These are phyloP conservation scores for Nannizzia gypsea DNA, from an alignment of 2,329 filamentous ascomycete genomes.

Conservation along the genomic window DNA sequence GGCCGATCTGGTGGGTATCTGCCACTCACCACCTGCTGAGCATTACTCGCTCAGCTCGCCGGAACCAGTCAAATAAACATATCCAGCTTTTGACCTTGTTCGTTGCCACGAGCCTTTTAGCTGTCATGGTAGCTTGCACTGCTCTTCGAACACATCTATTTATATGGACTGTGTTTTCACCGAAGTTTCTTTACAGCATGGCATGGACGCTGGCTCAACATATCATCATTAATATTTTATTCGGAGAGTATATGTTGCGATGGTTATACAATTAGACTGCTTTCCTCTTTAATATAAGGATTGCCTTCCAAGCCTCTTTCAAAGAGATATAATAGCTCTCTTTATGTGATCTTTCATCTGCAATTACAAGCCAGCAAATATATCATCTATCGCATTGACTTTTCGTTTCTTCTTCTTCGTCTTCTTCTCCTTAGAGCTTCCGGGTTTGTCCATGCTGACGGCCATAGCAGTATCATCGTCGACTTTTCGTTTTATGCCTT, in stretches of 20 bases:
- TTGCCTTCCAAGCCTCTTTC: background rate
- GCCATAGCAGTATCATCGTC: constrained; percentile 4
- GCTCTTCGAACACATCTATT: constrained; percentile 78
- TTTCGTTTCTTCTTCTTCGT: constrained; percentile 42
- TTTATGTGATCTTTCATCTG: no score
- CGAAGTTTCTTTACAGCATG: constrained; percentile 87
- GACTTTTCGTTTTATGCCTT: background rate
- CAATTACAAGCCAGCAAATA: constrained; percentile 40
- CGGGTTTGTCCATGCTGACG: background rate
- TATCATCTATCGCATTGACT: constrained; percentile 57
- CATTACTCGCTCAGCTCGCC: constrained; percentile 10
- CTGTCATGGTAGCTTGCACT: constrained; percentile 82
- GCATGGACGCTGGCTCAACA: constrained; percentile 81
- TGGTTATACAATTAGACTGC: constrained; percentile 12
- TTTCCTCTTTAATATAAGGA: background rate
- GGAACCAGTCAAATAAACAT: constrained; percentile 7
- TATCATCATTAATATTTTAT: constrained; percentile 55
- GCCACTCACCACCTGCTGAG: constrained; percentile 37
- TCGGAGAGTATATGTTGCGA: constrained; percentile 50
- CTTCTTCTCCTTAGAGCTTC: background rate
- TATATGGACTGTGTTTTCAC: constrained; percentile 97
- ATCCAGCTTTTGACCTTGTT: constrained; percentile 59
- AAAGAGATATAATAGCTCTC: background rate
- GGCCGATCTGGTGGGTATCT: constrained; percentile 73
- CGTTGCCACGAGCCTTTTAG: constrained; percentile 50